Conservation (phyloP, 148 eudicot genomes). For the Mesembryanthemum crystallinum region DNA sequence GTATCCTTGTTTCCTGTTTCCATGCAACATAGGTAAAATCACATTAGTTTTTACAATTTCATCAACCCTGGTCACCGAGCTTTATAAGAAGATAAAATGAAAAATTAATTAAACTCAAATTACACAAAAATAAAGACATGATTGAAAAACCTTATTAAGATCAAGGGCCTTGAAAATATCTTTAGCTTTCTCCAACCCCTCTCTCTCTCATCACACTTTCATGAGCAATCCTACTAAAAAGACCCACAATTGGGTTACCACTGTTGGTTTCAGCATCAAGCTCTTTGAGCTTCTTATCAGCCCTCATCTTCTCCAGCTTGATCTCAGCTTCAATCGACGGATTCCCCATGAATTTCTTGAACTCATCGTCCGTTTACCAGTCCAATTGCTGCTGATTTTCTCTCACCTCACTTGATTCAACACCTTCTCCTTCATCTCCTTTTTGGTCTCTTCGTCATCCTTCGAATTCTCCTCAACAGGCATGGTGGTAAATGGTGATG, state of each 20-base stretch:
- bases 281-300: slow-evolving; percentile 83
- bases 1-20: too few relatives aligned
- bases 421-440: too few relatives aligned
- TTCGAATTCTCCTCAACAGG: slow-evolving; percentile 30
- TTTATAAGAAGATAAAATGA: background rate
- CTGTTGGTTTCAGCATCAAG: slow-evolving; percentile 64
- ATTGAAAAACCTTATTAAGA: slow-evolving; percentile 65
- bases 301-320: slow-evolving; percentile 87
- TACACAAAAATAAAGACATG: background rate
- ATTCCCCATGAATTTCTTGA: slow-evolving; percentile 95
- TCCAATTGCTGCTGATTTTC: slow-evolving; percentile 63
- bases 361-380: slow-evolving; percentile 92
- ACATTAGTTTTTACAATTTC: too few relatives aligned
- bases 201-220: slow-evolving; percentile 66
- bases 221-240: slow-evolving; percentile 50
- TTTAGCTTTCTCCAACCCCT: slow-evolving; percentile 69
- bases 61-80: background rate
- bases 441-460: slow-evolving; percentile 26
- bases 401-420: slow-evolving; percentile 30
- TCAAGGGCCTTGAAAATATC: slow-evolving; percentile 89
- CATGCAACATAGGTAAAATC: too few relatives aligned
- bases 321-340: slow-evolving; percentile 98
- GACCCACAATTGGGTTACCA: slow-evolving; percentile 54
- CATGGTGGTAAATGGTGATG: too few relatives aligned
- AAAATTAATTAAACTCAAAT: background rate